Evolutionary conservation across 1,139 yeast genomes (phyloP).

Genomic region (Wickerhamomyces sp.): DNA sequence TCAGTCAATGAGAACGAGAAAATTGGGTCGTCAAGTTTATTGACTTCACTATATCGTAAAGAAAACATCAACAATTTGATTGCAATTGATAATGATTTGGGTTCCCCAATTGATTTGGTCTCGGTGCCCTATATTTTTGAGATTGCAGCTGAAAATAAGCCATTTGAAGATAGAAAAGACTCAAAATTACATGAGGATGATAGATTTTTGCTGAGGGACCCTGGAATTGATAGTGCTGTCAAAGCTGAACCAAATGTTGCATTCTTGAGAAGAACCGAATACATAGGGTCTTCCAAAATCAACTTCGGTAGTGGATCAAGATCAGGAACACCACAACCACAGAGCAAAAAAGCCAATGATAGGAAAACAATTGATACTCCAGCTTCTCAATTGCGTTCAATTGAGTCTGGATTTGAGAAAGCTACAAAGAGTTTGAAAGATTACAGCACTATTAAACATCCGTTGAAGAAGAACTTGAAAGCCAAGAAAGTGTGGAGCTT

Average conservation of each 20-base stretch:
- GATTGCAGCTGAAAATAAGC: constrained; percentile 28
- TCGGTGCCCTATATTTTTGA: constrained; percentile 67
- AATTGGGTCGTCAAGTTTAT: constrained; percentile 55
- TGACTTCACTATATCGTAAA: constrained; percentile 65
- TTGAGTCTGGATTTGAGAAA: constrained; percentile 72
- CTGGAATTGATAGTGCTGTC: constrained; percentile 52
- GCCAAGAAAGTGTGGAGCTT: constrained; percentile 80
- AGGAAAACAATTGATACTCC: constrained; percentile 43
- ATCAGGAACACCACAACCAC: constrained; percentile 9
- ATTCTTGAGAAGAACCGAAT: constrained; percentile 91
- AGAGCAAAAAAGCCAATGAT: background rate
- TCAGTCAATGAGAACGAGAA: constrained; percentile 38
- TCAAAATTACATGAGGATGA: constrained; percentile 70
- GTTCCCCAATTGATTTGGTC: constrained; percentile 75
- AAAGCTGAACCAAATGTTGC: constrained; percentile 57
- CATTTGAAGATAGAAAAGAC: constrained; percentile 36
- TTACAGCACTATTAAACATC: constrained; percentile 54
- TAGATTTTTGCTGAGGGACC: constrained; percentile 72
- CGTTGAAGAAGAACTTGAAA: constrained; percentile 64
- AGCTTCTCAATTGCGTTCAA: constrained; percentile 56
- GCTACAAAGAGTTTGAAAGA: constrained; percentile 49
- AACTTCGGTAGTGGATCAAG: constrained; percentile 6
- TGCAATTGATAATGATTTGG: constrained; percentile 67
- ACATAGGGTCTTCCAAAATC: constrained; percentile 38
- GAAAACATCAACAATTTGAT: constrained; percentile 67